phyloP scores from a whole-genome alignment of 148 eudicot genomes.

The Polygonum maritimum region DNA sequence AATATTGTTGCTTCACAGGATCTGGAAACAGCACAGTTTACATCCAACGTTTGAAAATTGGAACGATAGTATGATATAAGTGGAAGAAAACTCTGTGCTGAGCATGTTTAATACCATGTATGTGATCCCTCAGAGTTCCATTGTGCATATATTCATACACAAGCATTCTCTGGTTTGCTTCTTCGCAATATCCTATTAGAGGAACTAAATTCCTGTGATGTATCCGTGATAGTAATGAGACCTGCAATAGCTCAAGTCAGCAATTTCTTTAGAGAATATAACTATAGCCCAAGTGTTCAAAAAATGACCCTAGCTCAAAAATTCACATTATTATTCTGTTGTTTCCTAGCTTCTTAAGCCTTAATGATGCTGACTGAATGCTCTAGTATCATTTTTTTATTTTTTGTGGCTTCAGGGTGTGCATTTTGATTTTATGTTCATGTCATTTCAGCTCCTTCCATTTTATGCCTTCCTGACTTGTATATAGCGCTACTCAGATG shows the following conservation, averaged over 20 bases:
- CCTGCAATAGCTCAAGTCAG: slow-evolving; percentile 37
- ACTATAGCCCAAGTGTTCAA: neutral
- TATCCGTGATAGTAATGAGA: slow-evolving; percentile 80
- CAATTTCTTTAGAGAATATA: neutral
- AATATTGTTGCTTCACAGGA: slow-evolving; percentile 41
- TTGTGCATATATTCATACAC: slow-evolving; percentile 97
- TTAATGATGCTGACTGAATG: neutral
- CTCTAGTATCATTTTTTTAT: neutral
- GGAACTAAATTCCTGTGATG: slow-evolving; percentile 96
- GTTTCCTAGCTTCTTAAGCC: neutral
- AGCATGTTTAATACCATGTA: slow-evolving; percentile 45
- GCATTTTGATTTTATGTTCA: neutral
- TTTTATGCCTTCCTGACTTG: too few species aligned
- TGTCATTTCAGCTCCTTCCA: neutral
- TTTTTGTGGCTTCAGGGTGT: neutral
- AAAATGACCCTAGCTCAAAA: neutral
- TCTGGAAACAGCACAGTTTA: slow-evolving; percentile 29
- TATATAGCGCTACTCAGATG: too few species aligned
- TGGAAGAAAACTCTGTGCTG: neutral
- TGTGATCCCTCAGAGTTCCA: slow-evolving; percentile 83
- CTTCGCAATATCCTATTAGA: slow-evolving; percentile 92
- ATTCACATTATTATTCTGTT: neutral
- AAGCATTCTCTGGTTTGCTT: slow-evolving; percentile 76
- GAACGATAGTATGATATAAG: neutral
- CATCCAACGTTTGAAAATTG: neutral